Conservation (phyloP, 768 basidiomycete species). For the Calocera viscosa region DNA sequence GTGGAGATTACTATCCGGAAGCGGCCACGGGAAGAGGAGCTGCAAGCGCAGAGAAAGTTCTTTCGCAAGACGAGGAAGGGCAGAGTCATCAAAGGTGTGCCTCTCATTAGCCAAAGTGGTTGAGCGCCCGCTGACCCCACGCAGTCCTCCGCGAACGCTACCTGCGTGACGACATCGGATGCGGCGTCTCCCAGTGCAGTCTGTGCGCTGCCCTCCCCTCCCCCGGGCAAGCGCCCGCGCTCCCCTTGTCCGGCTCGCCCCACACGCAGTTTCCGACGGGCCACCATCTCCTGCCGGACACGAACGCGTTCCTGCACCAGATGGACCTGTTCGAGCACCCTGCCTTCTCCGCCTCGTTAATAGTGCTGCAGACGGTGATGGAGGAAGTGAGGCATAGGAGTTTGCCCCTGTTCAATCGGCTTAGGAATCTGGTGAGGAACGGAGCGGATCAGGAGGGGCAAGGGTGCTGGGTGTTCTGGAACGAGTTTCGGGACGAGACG, state of each 20-base stretch:
- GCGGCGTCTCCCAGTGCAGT: conserved; percentile 63
- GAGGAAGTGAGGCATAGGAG: conserved; percentile 94
- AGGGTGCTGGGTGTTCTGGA: conserved; percentile 65
- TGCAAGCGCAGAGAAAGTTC: conserved; percentile 76
- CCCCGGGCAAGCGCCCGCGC: conserved; percentile 28
- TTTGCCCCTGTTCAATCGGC: conserved; percentile 80
- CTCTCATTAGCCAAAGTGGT: not conserved
- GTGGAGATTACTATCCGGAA: conserved; percentile 60
- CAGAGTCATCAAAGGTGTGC: conserved; percentile 80
- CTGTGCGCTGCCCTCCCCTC: conserved; percentile 37
- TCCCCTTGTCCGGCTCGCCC: conserved; percentile 50
- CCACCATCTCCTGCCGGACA: conserved; percentile 83
- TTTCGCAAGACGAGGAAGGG: conserved; percentile 92
- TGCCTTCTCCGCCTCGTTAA: conserved; percentile 62
- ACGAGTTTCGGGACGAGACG: conserved; percentile 73
- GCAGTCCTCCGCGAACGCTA: conserved; percentile 87
- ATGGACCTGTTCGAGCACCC: conserved; percentile 87
- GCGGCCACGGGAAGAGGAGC: conserved; percentile 55
- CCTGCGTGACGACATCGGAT: conserved; percentile 79
- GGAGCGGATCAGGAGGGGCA: conserved; percentile 58
- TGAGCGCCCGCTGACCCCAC: not conserved
- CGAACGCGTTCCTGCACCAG: conserved; percentile 90
- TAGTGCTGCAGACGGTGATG: conserved; percentile 87
- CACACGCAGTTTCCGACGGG: conserved; percentile 51
- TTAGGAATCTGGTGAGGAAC: conserved; percentile 69